Base-by-base conservation (phyloP, 2,329 filamentous ascomycete species). In the Cercospora sp. region DNA sequence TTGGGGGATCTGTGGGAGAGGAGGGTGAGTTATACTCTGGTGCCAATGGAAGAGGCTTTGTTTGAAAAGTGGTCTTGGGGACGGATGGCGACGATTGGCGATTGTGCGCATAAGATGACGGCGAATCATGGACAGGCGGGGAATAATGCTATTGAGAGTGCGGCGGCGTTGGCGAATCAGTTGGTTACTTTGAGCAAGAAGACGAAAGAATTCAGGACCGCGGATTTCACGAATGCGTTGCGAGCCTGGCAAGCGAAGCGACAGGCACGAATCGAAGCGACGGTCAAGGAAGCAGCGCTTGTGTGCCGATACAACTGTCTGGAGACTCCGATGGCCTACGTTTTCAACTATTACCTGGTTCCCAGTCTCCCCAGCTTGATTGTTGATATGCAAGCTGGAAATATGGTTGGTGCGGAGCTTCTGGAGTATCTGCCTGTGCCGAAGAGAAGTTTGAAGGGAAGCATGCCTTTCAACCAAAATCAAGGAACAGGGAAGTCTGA, bases 1-100 rank as follows among this genome's bases (percentile, higher is more conserved):
- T 75, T 81, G n/a, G 73, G 73, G 4, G 71, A 77, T 3, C 12
- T 82, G 1, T 79, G 75, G 63, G 71, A 76, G 16, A 73, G 73
- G 9, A 69, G 71, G 8, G 66, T 76, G 5, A 69, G 71, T 1
- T 75, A 75, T 3, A 76, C 74, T 0, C 69, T 82, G 2, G 73
- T 75, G 13, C 63, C 70, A 1, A 64, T 75, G 58, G 74, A 75
- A 42, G 73, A 75, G 60, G 74, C 69, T 1, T 58, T 68, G 10
- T 74, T 71, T 62, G 71, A 75, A 5, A 67, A 72, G 7, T 76
- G 74, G 73, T 66, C 61, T 5, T 75, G 63, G 39, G 71, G 72
- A 3, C 70, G 75, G 9, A 72, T 76, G 9, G 74, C 69, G 31
- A 73, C 70, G 12, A 60, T 73, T 20, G 75, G 75, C 5, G 75